phyloP scores from a whole-genome alignment of 1,284 basidiomycete genomes.

The Ustilago trichophora region DNA sequence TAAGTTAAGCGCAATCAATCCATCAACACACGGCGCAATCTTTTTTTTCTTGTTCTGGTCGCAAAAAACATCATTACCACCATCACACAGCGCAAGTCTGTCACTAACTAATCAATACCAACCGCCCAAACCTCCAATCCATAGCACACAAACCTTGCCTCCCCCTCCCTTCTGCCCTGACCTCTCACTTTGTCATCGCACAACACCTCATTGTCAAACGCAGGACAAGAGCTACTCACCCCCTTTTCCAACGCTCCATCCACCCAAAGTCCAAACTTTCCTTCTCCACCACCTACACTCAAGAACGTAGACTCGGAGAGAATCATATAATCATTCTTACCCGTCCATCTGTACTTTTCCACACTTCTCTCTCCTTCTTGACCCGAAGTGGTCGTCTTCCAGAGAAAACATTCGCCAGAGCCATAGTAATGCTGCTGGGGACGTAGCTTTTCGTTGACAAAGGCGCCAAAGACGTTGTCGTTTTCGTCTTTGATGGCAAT shows the following conservation, averaged over 20 bases:
- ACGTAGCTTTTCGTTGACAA: slow-evolving; percentile 60
- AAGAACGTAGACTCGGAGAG: slow-evolving; percentile 73
- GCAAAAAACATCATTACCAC: too few relatives aligned
- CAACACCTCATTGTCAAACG: slow-evolving; percentile 86
- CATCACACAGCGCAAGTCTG: background rate
- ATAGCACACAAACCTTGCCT: slow-evolving; percentile 80
- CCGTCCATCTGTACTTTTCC: slow-evolving; percentile 84
- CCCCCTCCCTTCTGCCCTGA: slow-evolving; percentile 69
- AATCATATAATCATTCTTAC: slow-evolving; percentile 87
- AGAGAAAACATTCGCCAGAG: slow-evolving; percentile 58
- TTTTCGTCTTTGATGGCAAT: slow-evolving; percentile 57
- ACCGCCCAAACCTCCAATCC: slow-evolving; percentile 83
- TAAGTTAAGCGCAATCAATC: too few relatives aligned
- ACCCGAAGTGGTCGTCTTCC: slow-evolving; percentile 64
- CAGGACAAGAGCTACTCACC: slow-evolving; percentile 82
- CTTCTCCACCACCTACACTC: slow-evolving; percentile 60
- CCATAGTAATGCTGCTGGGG: slow-evolving; percentile 62
- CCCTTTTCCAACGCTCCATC: slow-evolving; percentile 83
- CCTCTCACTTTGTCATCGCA: slow-evolving; percentile 68
- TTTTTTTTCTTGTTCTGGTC: too few relatives aligned
- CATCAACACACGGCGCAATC: too few relatives aligned
- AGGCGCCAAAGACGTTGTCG: slow-evolving; percentile 64
- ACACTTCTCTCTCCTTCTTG: slow-evolving; percentile 35
- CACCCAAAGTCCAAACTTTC: slow-evolving; percentile 78
- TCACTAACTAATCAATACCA: slow-evolving; percentile 69